Percentiles rank a stretch among this genome's conserved stretches.
Conservation (phyloP, 2,329 filamentous ascomycete genomes). For the Aspergillus spinulosporus region DNA sequence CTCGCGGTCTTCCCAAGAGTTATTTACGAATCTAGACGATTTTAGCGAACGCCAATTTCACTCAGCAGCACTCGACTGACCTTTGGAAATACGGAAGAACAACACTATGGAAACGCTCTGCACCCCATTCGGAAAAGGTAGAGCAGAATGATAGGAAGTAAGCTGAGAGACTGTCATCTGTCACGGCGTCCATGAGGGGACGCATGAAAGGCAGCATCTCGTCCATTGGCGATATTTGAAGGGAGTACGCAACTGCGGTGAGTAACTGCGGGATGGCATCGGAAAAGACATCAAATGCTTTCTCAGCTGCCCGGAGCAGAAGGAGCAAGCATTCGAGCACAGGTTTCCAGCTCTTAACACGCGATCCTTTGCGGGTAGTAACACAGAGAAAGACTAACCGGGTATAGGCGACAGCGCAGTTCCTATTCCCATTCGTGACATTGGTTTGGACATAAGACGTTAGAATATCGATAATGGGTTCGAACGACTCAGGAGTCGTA, state of each 20-base stretch:
- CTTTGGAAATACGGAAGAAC: constrained; percentile 79
- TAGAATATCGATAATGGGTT: constrained; percentile 64
- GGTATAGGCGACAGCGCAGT: constrained; percentile 43
- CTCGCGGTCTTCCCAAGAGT: constrained; percentile 69
- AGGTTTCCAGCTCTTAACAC: constrained; percentile 70
- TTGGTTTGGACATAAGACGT: constrained; percentile 49
- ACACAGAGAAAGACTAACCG: constrained; percentile 62
- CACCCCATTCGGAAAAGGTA: constrained; percentile 72
- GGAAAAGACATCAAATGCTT: constrained; percentile 26
- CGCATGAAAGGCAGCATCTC: constrained; percentile 70
- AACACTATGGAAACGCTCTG: constrained; percentile 74
- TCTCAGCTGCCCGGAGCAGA: constrained; percentile 49
- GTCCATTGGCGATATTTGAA: constrained; percentile 77
- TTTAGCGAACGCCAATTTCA: constrained; percentile 20
- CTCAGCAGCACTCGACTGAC: constrained; percentile 43
- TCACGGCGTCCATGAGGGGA: constrained; percentile 64
- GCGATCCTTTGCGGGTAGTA: constrained; percentile 74
- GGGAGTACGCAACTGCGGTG: constrained; percentile 60
- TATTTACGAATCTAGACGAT: constrained; percentile 65
- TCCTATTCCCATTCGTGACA: constrained; percentile 38
- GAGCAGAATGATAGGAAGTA: constrained; percentile 86
- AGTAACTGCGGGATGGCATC: constrained; percentile 41
- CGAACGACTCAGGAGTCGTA: constrained; percentile 71
- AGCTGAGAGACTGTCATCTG: constrained; percentile 63
- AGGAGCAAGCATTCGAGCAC: constrained; percentile 60